Conservation (phyloP, 2,329 filamentous ascomycete species). For the Cyclaneusma minus region DNA sequence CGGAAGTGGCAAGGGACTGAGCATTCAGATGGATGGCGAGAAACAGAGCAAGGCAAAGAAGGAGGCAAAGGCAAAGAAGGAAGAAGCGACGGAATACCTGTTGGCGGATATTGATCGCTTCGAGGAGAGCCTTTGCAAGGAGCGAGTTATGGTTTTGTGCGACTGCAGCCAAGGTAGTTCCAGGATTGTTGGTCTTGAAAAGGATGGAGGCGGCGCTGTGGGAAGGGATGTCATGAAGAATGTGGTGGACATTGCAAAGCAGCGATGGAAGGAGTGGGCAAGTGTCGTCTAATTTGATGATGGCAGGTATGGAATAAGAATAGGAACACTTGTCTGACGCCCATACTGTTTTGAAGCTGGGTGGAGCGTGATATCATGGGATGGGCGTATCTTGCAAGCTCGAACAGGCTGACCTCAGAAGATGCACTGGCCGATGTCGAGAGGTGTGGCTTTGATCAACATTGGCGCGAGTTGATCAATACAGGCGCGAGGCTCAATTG, state of each 20-base stretch:
- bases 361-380: no score
- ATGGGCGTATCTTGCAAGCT: no score
- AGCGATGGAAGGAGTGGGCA: conserved; percentile 48
- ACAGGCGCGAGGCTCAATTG: no score
- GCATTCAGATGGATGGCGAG: no score
- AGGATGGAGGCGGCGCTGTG: conserved; percentile 62
- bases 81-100: conserved; percentile 56
- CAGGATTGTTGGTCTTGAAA: conserved; percentile 59
- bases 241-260: conserved; percentile 41
- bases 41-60: conserved; percentile 18
- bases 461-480: no score
- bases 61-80: conserved; percentile 25
- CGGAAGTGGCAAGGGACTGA: conserved; percentile 21
- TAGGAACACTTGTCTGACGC: no score
- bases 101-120: conserved; percentile 79
- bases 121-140: conserved; percentile 73
- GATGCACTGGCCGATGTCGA: no score
- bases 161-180: conserved; percentile 37
- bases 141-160: conserved; percentile 73
- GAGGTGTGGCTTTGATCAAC: no score
- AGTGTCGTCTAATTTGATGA: no score
- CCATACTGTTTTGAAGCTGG: no score
- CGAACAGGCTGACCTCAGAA: no score
- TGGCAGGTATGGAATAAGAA: no score
- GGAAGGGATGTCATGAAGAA: conserved; percentile 45